Base-by-base conservation (phyloP, 495 filamentous ascomycete species). In the Chaetomidium leptoderma region DNA sequence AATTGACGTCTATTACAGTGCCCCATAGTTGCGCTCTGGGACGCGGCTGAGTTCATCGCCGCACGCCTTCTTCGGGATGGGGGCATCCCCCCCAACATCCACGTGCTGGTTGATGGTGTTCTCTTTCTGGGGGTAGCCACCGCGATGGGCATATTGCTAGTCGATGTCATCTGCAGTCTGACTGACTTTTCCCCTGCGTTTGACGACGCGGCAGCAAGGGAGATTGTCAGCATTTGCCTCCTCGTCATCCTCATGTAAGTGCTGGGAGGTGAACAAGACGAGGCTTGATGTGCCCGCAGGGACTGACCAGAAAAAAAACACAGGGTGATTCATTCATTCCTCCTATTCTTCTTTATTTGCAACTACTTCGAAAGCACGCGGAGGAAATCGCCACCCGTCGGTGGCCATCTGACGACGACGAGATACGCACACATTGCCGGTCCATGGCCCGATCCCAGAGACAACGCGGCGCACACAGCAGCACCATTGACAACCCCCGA, bases 321-420 rank as follows among this genome's bases (percentile, higher is more conserved):
- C 30, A 63, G 59, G 59, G 32, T 65, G 5, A 44, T 63, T n/a
- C 65, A 67, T 24, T 57, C 59, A 1, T 62, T 56, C 19, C 47
- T 62, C 6, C 37, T 64, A 26, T 56, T 64, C 50, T 61, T 61
- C n/a, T 54, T 52, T 24, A 39, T 61, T 0, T 59, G 53, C 53
- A 50, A 37, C 52, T 32, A 30, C 26, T 9, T 55, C 30, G 45
- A 54, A 14, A 50, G 21, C 23, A n/a, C 13, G 6, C 51, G 55
- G 6, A 37, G 16, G 19, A 51, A 17, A 35, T 6, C 39, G 17
- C 2, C 4, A 16, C 1, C 29, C 24, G 11, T 9, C 3, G 30
- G 6, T 9, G 26, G 23, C 33, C 19, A 17, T 2, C 5, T 6
- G 7, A 19, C 5, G 17, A 2, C 17, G 17, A 10, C 30, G 16